Base-by-base conservation (phyloP, 78 protist genomes). In the Bigelowiella natans region DNA sequence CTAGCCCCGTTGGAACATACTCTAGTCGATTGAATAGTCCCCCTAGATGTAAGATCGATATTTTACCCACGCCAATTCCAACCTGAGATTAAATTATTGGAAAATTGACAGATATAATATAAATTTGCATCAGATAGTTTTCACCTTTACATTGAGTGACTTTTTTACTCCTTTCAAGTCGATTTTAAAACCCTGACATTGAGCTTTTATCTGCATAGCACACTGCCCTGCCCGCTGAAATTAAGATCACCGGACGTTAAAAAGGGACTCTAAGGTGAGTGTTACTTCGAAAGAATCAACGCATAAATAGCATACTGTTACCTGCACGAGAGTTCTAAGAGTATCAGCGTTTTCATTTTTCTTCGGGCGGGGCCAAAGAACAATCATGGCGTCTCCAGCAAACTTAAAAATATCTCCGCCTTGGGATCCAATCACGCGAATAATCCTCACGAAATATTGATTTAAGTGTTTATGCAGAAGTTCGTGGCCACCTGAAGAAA, bases 401-500 rank as follows among this genome's bases (percentile, higher is more conserved):
- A 87, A 87, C 64, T 87, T 87, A 11, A 87, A 87, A 11, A 87
- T 28, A 39, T 87, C 89, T 40, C 89, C 89, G n/a, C 89, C 86
- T 83, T 83, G 86, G 11, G 39, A 30, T 83, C 38, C 11, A 2
- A 83, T 83, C 3, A 28, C 29, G 39, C 31, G 28, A 7, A 83
- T 28, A 30, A 83, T 7, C 86, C 31, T 26, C 86, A 3, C 11
- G 29, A 83, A 83, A 11, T 83, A 83, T 2, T 29, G 7, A 11
- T 83, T 83, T 28, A 83, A 11, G 7, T 83, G 2, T 11, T 83
- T 34, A 83, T 7, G 38, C 7, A 83, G 29, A 18, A 30, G 11
- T 34, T 83, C 86, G 86, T 83, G 38, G 29, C 86, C 86, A 51
- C 73, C 73, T 51, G 73, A 18, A n/a, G n/a, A n/a, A 51, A 51